Evolutionary conservation across 2,329 filamentous ascomycete species (phyloP), one percentile per base, ranked within the genome.

Genomic region (Colletotrichum cuscutae): DNA sequence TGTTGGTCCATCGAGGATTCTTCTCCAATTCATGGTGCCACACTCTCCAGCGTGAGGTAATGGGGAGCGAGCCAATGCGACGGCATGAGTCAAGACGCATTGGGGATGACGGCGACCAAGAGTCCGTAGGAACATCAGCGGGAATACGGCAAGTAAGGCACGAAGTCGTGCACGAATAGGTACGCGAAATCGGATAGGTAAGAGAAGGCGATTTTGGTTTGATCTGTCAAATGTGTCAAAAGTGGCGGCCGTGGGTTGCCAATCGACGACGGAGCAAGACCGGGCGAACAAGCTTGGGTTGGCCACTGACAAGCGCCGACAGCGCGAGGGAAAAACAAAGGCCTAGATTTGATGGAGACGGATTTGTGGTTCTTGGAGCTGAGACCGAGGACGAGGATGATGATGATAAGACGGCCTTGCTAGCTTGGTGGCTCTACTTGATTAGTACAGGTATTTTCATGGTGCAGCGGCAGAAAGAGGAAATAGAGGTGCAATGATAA

Each of bases 51-150:
- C 30, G 12, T 35, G 42, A 52, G 37, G 32, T 65, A 56, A 61
- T 9, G 28, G 56, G 59, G 26, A 57, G 37, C 35, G 60, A 65
- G 57, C 49, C 66, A 71, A 61, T 71, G 71, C 66, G 66, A 73
- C 71, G 49, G 54, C 71, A 73, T 26, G 71, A 73, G 71, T 73
- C 71, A 73, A 72, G 66, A 60, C 46, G 61, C 60, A 56, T 65
- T 62, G 35, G 60, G 61, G 15, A 70, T 57, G 60, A 61, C 66
- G 66, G 69, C 54, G 35, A 54, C 5, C 52, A 46, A 68, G 26
- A 58, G 37, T 32, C 69, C 58, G 59, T 19, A 22, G 35, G 26
- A 32, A 49, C 64, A 58, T 53, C 22, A 22, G 26, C 65, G 69
- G 65, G 32, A 72, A 60, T 54, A 42, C 53, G 54, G 58, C 69